Evolutionary conservation across 2,329 filamentous ascomycete genomes (phyloP).

Genomic region (Camptophora hylomeconis): DNA sequence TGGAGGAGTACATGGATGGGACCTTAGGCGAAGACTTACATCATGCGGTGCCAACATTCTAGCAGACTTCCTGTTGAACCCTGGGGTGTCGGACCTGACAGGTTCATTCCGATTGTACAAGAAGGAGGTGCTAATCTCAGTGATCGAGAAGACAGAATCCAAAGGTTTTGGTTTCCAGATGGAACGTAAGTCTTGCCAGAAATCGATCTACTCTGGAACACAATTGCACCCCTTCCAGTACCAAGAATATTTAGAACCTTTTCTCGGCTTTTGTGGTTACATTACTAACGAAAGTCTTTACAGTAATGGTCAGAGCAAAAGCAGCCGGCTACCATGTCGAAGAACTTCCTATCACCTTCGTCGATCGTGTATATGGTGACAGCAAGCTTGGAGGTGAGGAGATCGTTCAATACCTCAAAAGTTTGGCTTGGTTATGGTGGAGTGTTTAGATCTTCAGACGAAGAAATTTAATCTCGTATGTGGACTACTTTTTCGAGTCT

Average conservation of each 20-base stretch:
- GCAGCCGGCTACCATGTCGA: conserved; percentile 87
- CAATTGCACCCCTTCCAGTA: too few species aligned
- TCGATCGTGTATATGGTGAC: conserved; percentile 89
- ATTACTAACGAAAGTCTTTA: too few species aligned
- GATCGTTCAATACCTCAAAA: conserved; percentile 93
- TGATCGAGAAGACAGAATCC: conserved; percentile 80
- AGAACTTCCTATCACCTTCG: conserved; percentile 93
- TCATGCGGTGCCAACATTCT: conserved; percentile 86
- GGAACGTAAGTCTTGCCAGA: too few species aligned
- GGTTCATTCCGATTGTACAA: conserved; percentile 93
- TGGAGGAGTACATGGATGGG: conserved; percentile 91
- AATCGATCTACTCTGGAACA: too few species aligned
- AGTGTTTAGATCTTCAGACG: too few species aligned
- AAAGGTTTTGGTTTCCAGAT: conserved; percentile 99
- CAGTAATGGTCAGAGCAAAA: conserved; percentile 97
- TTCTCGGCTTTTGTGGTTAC: too few species aligned
- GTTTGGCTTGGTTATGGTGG: conserved; percentile 63
- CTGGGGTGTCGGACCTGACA: conserved; percentile 89
- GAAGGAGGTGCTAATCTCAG: conserved; percentile 74
- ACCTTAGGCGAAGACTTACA: conserved; percentile 66
- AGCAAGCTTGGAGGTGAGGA: conserved; percentile 89
- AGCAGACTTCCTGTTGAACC: conserved; percentile 83
- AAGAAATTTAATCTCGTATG: too few species aligned
- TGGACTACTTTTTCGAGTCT: too few species aligned
- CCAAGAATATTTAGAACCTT: too few species aligned